Evolutionary conservation across 1,284 basidiomycete genomes (phyloP).

Genomic region (Tetrapyrgos nigripes): DNA sequence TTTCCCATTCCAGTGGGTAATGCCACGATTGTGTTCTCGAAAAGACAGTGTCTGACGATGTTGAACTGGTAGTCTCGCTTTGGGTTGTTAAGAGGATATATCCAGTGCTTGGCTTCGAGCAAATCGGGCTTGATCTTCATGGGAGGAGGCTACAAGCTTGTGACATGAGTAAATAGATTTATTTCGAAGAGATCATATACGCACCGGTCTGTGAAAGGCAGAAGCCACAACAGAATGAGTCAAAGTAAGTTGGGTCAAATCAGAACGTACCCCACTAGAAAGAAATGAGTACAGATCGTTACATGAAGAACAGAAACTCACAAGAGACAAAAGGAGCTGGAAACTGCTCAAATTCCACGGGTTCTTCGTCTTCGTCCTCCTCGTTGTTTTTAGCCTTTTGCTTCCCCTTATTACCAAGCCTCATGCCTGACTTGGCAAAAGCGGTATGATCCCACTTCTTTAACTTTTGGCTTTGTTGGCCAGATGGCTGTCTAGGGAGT

Average conservation of each 20-base stretch:
- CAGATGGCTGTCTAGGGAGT: conserved; percentile 51
- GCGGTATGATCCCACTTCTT: conserved; percentile 89
- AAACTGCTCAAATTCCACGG: conserved; percentile 81
- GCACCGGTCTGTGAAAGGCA: conserved; percentile 36
- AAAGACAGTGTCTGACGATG: conserved; percentile 87
- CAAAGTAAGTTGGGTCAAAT: neutral
- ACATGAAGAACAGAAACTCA: conserved; percentile 39
- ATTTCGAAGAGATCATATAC: conserved; percentile 19
- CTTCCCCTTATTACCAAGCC: conserved; percentile 55
- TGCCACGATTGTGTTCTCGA: conserved; percentile 94
- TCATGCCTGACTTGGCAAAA: conserved; percentile 80
- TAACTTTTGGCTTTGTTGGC: conserved; percentile 62
- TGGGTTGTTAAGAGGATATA: conserved; percentile 90
- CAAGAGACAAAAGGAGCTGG: conserved; percentile 75
- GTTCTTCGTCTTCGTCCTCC: conserved; percentile 53
- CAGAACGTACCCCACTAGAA: conserved; percentile 53
- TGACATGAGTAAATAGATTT: conserved; percentile 7
- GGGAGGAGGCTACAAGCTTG: conserved; percentile 59
- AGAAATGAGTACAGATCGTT: conserved; percentile 7
- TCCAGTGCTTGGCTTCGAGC: conserved; percentile 86
- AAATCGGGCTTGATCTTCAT: conserved; percentile 82
- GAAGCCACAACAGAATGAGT: neutral
- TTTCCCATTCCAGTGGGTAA: conserved; percentile 97
- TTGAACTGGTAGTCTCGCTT: conserved; percentile 97
- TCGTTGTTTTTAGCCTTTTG: conserved; percentile 45